phyloP scores from a whole-genome alignment of 2,329 filamentous ascomycete species.

The Phaeophleospora eucalypticola region DNA sequence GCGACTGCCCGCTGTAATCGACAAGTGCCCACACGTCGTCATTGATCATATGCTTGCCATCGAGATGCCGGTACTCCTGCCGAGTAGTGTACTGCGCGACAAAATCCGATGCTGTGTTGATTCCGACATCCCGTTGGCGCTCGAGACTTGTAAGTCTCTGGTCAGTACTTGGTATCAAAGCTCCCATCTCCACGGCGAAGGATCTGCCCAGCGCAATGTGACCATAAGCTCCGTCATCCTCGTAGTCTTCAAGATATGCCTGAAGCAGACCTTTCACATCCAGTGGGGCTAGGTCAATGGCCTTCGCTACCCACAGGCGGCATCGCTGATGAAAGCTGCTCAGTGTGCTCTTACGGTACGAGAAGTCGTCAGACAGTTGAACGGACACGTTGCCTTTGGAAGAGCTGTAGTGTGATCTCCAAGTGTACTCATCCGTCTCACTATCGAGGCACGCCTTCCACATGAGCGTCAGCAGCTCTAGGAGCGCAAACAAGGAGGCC shows the following conservation, averaged over 20 bases:
- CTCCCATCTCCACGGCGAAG: slow-evolving; percentile 90
- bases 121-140: slow-evolving; percentile 63
- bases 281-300: slow-evolving; percentile 79
- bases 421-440: slow-evolving; percentile 90
- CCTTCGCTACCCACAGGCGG: slow-evolving; percentile 72
- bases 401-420: slow-evolving; percentile 76
- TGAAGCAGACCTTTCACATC: slow-evolving; percentile 94
- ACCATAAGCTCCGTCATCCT: slow-evolving; percentile 85
- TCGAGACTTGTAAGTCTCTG: slow-evolving; percentile 81
- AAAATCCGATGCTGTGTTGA: slow-evolving; percentile 94
- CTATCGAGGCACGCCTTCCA: slow-evolving; percentile 92
- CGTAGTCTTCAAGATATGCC: slow-evolving; percentile 92
- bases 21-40: slow-evolving; percentile 31
- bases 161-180: slow-evolving; percentile 78
- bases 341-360: slow-evolving; percentile 73
- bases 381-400: slow-evolving; percentile 72
- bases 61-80: slow-evolving; percentile 89
- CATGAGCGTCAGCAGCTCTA: slow-evolving; percentile 90
- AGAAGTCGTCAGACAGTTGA: slow-evolving; percentile 90
- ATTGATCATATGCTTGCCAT: slow-evolving; percentile 44
- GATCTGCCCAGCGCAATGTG: slow-evolving; percentile 90
- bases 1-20: slow-evolving; percentile 25
- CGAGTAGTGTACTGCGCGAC: slow-evolving; percentile 95
- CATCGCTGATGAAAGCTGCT: slow-evolving; percentile 73
- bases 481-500: slow-evolving; percentile 82